Evolutionary conservation across 2,329 filamentous ascomycete genomes (phyloP).

Genomic region (Aspergillus costaricaensis): DNA sequence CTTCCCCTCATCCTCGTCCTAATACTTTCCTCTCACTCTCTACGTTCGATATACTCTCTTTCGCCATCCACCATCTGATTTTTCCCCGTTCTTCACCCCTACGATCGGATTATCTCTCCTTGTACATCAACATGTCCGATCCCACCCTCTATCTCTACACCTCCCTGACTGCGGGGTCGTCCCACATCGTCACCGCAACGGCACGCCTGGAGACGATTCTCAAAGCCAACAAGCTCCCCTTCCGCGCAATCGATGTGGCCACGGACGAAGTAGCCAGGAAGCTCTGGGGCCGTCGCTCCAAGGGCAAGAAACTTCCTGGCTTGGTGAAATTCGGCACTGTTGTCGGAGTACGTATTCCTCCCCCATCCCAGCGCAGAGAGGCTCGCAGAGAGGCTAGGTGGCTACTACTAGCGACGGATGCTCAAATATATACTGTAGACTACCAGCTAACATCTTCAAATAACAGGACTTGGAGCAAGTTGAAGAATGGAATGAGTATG

Average conservation of each 20-base stretch:
- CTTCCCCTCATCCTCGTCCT: not conserved
- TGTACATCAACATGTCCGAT: slow-evolving; percentile 35
- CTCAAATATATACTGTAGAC: not conserved
- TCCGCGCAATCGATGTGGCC: slow-evolving; percentile 87
- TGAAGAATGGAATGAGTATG: slow-evolving; percentile 99
- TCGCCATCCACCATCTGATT: not conserved
- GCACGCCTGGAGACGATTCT: slow-evolving; percentile 95
- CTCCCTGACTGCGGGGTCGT: slow-evolving; percentile 90
- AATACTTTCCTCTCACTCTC: too few relatives aligned
- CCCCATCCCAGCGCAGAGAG: not conserved
- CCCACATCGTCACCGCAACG: slow-evolving; percentile 93
- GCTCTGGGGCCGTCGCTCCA: slow-evolving; percentile 82
- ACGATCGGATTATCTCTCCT: too few relatives aligned
- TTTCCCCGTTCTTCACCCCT: too few relatives aligned
- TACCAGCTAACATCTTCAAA: slow-evolving; percentile 12
- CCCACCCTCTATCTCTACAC: slow-evolving; percentile 90
- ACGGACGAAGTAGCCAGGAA: slow-evolving; percentile 85
- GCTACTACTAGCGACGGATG: not conserved
- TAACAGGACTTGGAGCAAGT: slow-evolving; percentile 84
- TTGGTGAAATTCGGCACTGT: slow-evolving; percentile 85
- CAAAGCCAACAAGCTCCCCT: slow-evolving; percentile 89
- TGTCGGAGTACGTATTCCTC: slow-evolving; percentile 68
- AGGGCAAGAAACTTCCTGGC: slow-evolving; percentile 84
- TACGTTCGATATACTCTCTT: not conserved
- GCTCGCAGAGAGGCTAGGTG: not conserved